Evolutionary conservation across 2,329 filamentous ascomycete species (phyloP), one percentile per base, ranked within the genome.

Genomic region (Aureobasidium lini): DNA sequence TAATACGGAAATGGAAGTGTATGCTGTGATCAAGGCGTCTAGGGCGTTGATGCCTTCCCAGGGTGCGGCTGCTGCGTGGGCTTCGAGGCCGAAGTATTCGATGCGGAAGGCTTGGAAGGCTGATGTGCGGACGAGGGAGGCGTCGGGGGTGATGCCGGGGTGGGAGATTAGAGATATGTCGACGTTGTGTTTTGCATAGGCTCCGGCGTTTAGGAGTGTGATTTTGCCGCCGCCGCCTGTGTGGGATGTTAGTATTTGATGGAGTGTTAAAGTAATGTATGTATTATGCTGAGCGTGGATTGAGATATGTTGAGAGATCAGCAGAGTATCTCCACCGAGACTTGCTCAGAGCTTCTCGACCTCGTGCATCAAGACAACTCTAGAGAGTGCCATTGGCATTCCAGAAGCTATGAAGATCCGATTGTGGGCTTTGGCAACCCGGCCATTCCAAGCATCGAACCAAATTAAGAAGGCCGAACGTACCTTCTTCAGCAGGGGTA

Each of bases 21-120:
- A 70, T 8, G 68, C 66, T 36, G 63, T 68, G 36, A 71, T 64
- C 37, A 40, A 15, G 10, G 37, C 37, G 37, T 57, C 53, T 9
- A 57, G 53, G 15, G 42, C 53, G 28, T 57, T 57, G 8, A 62
- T 64, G n/a, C 68, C 67, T 44, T 66, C 62, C 66, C 68, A 73
- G 0, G 70, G 71, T 7, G 64, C 60, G 2, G 71, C 72, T 9
- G 72, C 71, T 2, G 72, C 72, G 53, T 73, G 71, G 11, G 70
- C 69, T 60, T 69, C 71, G 61, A 67, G 68, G 39, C 71, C 71
- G 74, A 76, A 75, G 62, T 81, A 84, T 15, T 78, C 77, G 0
- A 79, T 80, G 18, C 74, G 75, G 62, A 83, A 75, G 43, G 73
- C 71, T 4, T 71, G 66, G 63, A 79, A 83, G 5, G 81, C 81